phyloP scores from a whole-genome alignment of 768 basidiomycete genomes.

The Mycena epipterygia region DNA sequence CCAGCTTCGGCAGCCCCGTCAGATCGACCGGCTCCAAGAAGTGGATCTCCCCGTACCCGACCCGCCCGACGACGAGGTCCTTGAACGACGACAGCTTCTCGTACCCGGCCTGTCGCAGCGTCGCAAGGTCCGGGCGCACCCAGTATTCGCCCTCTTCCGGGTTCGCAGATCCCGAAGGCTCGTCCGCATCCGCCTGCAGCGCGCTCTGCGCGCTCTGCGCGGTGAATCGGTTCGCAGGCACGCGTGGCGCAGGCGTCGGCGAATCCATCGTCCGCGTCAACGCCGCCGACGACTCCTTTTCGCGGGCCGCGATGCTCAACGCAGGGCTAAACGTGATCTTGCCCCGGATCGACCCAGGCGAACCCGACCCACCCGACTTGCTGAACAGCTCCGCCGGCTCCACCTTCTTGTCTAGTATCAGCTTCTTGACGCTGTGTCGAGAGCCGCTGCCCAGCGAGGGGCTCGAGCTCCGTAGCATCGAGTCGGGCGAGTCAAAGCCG shows the following conservation, averaged over 20 bases:
- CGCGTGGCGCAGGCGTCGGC: conserved; percentile 52
- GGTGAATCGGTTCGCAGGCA: conserved; percentile 51
- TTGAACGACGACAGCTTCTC: conserved; percentile 80
- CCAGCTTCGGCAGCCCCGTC: conserved; percentile 84
- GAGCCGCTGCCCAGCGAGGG: conserved; percentile 60
- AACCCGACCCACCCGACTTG: conserved; percentile 55
- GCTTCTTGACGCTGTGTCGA: conserved; percentile 87
- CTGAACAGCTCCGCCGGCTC: conserved; percentile 79
- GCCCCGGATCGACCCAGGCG: conserved; percentile 59
- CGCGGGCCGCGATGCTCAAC: conserved; percentile 79
- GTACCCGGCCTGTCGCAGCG: conserved; percentile 78
- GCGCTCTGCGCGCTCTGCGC: conserved; percentile 50
- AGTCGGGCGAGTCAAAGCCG: conserved; percentile 67
- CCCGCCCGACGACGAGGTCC: conserved; percentile 89
- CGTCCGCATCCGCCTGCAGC: conserved; percentile 35
- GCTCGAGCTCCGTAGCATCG: conserved; percentile 71
- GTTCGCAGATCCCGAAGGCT: conserved; percentile 45
- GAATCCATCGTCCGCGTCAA: conserved; percentile 46
- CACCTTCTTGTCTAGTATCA: conserved; percentile 89
- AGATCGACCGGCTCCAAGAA: conserved; percentile 88
- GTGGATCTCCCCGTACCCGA: conserved; percentile 91
- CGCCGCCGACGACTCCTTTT: conserved; percentile 68
- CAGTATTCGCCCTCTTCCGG: conserved; percentile 93
- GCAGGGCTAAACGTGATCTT: conserved; percentile 84
- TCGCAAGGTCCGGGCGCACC: conserved; percentile 83